Evolutionary conservation across 2,329 filamentous ascomycete genomes (phyloP).

Genomic region (Purpureocillium takamizusanense): DNA sequence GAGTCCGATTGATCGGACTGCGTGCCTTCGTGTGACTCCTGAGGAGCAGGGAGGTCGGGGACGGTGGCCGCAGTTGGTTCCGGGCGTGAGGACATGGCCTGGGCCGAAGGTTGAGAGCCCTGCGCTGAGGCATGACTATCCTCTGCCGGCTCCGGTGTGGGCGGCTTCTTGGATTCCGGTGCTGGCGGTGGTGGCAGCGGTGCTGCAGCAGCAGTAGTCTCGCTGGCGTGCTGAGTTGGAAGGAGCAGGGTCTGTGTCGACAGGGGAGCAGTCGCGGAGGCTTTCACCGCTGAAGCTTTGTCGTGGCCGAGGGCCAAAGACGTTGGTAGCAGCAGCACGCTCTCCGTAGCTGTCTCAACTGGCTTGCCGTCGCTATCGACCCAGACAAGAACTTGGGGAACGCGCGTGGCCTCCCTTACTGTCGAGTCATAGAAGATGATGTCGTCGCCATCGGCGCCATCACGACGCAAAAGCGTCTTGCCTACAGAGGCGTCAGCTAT

Average conservation of each 20-base stretch:
- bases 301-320: conserved; percentile 4
- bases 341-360: conserved; percentile 32
- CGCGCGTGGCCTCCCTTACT: conserved; percentile 28
- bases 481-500: neutral
- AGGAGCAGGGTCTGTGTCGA: conserved; percentile 3
- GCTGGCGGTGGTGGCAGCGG: too few species aligned
- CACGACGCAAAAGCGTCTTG: neutral
- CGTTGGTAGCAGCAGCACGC: conserved; percentile 14
- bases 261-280: conserved; percentile 1
- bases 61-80: neutral
- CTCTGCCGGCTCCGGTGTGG: too few species aligned
- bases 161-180: too few species aligned
- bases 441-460: conserved; percentile 3
- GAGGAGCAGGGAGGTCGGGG: neutral
- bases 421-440: conserved; percentile 26
- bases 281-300: conserved; percentile 1
- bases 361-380: conserved; percentile 49
- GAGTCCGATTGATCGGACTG: neutral
- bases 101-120: too few species aligned
- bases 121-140: too few species aligned
- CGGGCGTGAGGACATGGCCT: too few species aligned
- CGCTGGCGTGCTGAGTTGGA: neutral
- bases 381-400: conserved; percentile 46
- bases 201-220: too few species aligned
- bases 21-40: neutral